Evolutionary conservation across 371 early-diverging fungal species (phyloP).

Genomic region (Sanchytrium tribonematis): DNA sequence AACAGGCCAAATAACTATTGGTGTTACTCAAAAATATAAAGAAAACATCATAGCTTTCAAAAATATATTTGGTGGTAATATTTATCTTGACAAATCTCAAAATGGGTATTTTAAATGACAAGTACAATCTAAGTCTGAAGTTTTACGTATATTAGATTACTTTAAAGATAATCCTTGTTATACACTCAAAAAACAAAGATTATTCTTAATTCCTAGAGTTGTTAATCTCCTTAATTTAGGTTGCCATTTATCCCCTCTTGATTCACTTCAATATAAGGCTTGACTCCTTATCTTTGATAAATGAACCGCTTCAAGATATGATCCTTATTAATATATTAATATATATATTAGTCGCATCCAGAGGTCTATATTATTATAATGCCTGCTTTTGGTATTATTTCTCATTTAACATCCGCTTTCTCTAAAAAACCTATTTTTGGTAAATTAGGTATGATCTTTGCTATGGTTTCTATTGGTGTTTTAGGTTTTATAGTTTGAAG

Average conservation of each 20-base stretch:
- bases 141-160: background rate
- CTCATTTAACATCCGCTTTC: background rate
- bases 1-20: background rate
- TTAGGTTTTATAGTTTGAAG: conserved; percentile 3
- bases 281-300: background rate
- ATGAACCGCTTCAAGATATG: conserved; percentile 1
- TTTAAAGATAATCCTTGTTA: conserved; percentile 1
- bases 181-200: background rate
- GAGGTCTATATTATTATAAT: background rate
- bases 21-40: background rate
- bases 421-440: background rate
- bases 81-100: background rate
- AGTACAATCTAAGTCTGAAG: background rate
- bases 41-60: background rate
- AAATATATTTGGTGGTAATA: background rate
- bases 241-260: background rate
- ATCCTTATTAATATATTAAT: background rate
- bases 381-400: background rate
- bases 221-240: conserved; percentile 1
- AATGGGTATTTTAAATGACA: background rate
- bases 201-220: background rate
- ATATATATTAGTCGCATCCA: no score
- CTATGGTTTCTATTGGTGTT: conserved; percentile 5
- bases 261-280: background rate
- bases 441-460: background rate